Evolutionary conservation across 2,329 filamentous ascomycete species (phyloP).

Genomic region (Aschersonia sp.): DNA sequence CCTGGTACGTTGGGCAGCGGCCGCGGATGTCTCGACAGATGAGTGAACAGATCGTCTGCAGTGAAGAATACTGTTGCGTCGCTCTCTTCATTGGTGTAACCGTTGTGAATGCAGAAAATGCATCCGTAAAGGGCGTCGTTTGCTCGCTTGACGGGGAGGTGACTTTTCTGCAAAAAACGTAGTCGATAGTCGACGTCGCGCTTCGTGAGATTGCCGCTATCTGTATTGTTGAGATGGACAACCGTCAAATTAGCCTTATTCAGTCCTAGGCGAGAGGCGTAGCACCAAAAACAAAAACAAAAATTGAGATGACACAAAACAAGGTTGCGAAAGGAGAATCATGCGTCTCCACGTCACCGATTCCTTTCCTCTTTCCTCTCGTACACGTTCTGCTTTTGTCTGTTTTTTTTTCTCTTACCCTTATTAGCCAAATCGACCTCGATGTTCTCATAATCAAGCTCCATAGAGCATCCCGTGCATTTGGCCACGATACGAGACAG

Average conservation of each 20-base stretch:
- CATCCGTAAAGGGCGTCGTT: slow-evolving; percentile 41
- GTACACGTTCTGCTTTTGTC: too few species aligned
- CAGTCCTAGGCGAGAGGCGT: background rate
- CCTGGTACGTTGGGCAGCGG: slow-evolving; percentile 35
- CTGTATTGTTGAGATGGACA: background rate
- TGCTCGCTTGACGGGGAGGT: slow-evolving; percentile 32
- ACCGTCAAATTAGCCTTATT: too few species aligned
- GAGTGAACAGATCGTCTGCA: slow-evolving; percentile 35
- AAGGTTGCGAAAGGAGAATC: too few species aligned
- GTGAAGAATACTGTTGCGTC: slow-evolving; percentile 44
- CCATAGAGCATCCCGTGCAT: slow-evolving; percentile 37
- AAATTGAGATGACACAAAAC: background rate
- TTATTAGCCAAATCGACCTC: slow-evolving; percentile 34
- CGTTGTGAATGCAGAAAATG: slow-evolving; percentile 35
- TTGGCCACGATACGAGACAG: slow-evolving; percentile 23
- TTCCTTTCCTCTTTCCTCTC: too few species aligned
- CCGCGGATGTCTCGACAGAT: slow-evolving; percentile 37
- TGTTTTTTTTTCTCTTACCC: slow-evolving; percentile 14
- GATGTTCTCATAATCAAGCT: slow-evolving; percentile 37
- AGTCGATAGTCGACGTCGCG: slow-evolving; percentile 33
- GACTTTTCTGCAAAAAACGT: slow-evolving; percentile 41
- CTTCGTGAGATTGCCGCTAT: slow-evolving; percentile 28
- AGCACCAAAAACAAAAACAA: background rate
- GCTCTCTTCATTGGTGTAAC: slow-evolving; percentile 33
- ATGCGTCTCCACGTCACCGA: too few species aligned